Percentiles rank a stretch among this genome's conserved stretches.
Conservation (phyloP, 2,329 filamentous ascomycete genomes). For the Sporothrix phasma region DNA sequence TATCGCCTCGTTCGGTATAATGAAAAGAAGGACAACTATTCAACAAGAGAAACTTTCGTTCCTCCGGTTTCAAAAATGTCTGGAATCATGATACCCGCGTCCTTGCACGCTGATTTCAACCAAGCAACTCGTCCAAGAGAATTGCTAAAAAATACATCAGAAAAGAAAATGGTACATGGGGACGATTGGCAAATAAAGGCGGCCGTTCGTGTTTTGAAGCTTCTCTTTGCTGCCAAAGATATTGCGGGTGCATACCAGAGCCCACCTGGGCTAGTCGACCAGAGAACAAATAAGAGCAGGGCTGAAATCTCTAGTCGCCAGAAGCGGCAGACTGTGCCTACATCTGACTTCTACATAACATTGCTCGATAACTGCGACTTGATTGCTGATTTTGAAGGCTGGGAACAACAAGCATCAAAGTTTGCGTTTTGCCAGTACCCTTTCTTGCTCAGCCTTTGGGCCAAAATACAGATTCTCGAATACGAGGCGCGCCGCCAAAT, state of each 20-base stretch:
- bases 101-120: slow-evolving; percentile 68
- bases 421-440: slow-evolving; percentile 91
- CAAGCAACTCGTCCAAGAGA: slow-evolving; percentile 31
- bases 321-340: slow-evolving; percentile 61
- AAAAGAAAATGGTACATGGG: slow-evolving; percentile 53
- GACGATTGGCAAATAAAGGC: slow-evolving; percentile 88
- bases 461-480: slow-evolving; percentile 84
- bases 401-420: slow-evolving; percentile 66
- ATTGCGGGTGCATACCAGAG: slow-evolving; percentile 30
- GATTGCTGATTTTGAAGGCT: slow-evolving; percentile 74
- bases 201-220: slow-evolving; percentile 65
- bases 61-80: slow-evolving; percentile 66
- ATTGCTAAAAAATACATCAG: slow-evolving; percentile 44
- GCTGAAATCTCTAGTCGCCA: slow-evolving; percentile 33
- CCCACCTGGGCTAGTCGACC: slow-evolving; percentile 20
- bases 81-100: slow-evolving; percentile 54
- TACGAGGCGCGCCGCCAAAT: slow-evolving; percentile 82
- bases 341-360: slow-evolving; percentile 80
- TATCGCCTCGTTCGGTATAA: slow-evolving; percentile 66
- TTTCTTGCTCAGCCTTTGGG: slow-evolving; percentile 82
- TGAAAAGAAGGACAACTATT: slow-evolving; percentile 52
- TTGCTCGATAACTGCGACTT: slow-evolving; percentile 80
- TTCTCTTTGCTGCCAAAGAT: slow-evolving; percentile 77
- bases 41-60: slow-evolving; percentile 47
- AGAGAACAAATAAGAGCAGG: slow-evolving; percentile 22